Base-by-base conservation (phyloP, 2,329 filamentous ascomycete genomes). In the Fusarium sp. region DNA sequence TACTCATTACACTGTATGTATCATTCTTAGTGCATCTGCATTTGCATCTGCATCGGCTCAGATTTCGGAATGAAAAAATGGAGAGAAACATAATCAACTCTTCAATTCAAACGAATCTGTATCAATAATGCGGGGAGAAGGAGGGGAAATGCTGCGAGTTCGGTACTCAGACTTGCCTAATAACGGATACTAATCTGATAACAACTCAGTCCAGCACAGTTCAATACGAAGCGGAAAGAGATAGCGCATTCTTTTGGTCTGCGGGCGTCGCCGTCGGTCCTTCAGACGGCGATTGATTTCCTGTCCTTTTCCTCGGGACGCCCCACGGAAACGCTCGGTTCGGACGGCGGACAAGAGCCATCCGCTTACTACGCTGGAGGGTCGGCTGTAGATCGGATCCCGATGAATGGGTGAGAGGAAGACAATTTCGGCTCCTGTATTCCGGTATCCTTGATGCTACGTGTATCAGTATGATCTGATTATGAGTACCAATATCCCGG, bases 321-420 rank as follows among this genome's bases (percentile, higher is more conserved):
- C 33, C 55, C 53, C 57, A 69, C 71, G 70, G 71, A 72, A 71
- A 70, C 40, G 57, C 56, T 74, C 71, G 71, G 71, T 71, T 72
- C 71, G 69, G 70, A 67, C 50, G 44, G 45, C 71, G 69, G 70
- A 67, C 50, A 46, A 47, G 46, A 67, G 60, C 51, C 36, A 58
- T 55, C 62, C 69, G 62, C 63, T 50, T 28, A 50, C 47, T 50
- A 36, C 33, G 12, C 31, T 26, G 34, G 28, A 57, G 55, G 30
- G 46, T 65, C 36, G 46, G 36, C 31, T 50, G 36, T 36, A 42
- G 61, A 40, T 28, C 38, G 38, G 33, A 53, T 55, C 13, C 44
- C 37, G 23, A 59, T 38, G 13, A 28, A 51, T 37, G 54, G 46
- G 38, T 46, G 12, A 64, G 40, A 60, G 46, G 31, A 58, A 53